A percentile compares a stretch with the other conserved stretches of the same genome.
phyloP scores from a whole-genome alignment of 345 rosid species.

The Bruguiera parviflora region DNA sequence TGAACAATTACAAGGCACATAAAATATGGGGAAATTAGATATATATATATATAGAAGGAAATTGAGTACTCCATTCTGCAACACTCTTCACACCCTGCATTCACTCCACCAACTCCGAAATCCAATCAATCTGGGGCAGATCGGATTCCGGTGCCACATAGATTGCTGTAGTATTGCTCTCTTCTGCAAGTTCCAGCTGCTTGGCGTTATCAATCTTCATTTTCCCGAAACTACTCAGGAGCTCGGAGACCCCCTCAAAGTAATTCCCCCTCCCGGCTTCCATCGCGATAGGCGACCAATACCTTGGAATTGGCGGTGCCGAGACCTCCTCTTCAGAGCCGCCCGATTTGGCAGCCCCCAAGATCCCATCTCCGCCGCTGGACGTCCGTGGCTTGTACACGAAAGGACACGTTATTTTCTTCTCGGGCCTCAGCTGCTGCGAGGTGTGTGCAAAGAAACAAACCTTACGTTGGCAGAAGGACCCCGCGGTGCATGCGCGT shows the following conservation, averaged over 20 bases:
- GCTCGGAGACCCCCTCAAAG: constrained; percentile 11
- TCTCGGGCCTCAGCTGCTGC: constrained; percentile 19
- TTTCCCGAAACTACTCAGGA: constrained; percentile 8
- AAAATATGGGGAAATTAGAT: too few species aligned
- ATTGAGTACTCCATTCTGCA: neutral
- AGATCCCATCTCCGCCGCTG: constrained; percentile 12
- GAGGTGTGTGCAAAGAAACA: constrained; percentile 31
- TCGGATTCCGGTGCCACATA: neutral
- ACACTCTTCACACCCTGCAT: neutral
- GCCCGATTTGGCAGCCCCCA: constrained; percentile 3
- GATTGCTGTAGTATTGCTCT: neutral
- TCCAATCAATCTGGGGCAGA: constrained; percentile 25
- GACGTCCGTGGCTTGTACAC: constrained; percentile 17
- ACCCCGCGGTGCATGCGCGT: constrained; percentile 29
- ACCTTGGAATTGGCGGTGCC: constrained; percentile 1
- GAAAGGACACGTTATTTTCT: constrained; percentile 19
- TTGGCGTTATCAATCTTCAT: neutral
- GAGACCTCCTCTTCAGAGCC: constrained; percentile 1
- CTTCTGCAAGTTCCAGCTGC: neutral
- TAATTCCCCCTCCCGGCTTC: constrained; percentile 7
- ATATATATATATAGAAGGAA: too few species aligned
- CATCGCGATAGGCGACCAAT: constrained; percentile 1
- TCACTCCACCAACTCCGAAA: constrained; percentile 26
- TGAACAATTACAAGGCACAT: too few species aligned
- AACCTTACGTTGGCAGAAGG: constrained; percentile 26